Percentiles rank a stretch among this genome's conserved stretches.
Evolutionary conservation across 148 eudicot species (phyloP).

Genomic region (Persicaria maculosa): DNA sequence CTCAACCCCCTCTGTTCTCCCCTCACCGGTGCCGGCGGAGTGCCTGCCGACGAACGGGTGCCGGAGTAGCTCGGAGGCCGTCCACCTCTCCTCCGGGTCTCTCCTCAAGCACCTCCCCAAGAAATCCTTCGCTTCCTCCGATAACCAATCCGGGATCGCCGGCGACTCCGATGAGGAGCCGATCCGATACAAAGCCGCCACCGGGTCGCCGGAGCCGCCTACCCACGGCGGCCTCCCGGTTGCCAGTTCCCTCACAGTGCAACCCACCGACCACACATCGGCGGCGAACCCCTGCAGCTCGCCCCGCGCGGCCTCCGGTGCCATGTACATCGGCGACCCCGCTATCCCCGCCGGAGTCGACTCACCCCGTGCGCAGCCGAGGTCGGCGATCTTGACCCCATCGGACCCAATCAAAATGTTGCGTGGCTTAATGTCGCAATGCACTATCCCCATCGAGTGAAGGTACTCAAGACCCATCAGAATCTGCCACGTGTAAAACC

Average conservation of each 20-base stretch:
- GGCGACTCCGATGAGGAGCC: constrained; percentile 39
- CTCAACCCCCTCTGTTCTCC: neutral
- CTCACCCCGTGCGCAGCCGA: constrained; percentile 37
- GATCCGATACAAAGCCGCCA: constrained; percentile 30
- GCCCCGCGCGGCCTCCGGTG: constrained; percentile 52
- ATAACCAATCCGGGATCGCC: constrained; percentile 31
- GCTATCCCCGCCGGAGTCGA: neutral
- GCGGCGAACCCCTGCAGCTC: constrained; percentile 38
- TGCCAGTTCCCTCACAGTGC: constrained; percentile 54
- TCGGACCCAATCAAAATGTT: constrained; percentile 30
- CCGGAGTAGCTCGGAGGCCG: constrained; percentile 32
- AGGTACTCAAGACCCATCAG: constrained; percentile 40
- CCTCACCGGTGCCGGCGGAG: neutral
- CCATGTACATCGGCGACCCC: constrained; percentile 51
- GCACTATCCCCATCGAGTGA: constrained; percentile 43
- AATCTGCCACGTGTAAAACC: constrained; percentile 27
- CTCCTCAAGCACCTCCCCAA: constrained; percentile 35
- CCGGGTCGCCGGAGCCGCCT: constrained; percentile 22
- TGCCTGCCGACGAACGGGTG: constrained; percentile 30
- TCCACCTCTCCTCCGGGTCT: constrained; percentile 34
- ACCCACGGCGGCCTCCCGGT: constrained; percentile 46
- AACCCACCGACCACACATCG: constrained; percentile 51
- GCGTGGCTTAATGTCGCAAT: constrained; percentile 46
- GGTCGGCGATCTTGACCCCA: constrained; percentile 46
- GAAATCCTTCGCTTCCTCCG: constrained; percentile 37